Evolutionary conservation across 164 flowering plant species (phyloP).

Genomic region (Pachysandra terminalis): DNA sequence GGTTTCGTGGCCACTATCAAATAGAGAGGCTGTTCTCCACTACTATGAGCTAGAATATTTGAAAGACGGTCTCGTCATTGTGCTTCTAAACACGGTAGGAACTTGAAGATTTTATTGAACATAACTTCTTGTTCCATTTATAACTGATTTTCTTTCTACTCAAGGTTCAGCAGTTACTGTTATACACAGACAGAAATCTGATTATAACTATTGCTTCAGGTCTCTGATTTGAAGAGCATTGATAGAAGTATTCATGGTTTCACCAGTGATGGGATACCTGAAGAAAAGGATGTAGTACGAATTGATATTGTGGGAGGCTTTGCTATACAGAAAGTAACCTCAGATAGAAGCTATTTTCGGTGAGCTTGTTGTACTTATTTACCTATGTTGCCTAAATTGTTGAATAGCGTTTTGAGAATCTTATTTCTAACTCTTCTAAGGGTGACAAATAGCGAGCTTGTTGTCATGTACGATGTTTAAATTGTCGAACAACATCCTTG

Average conservation of each 20-base stretch:
- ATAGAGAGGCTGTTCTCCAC: conserved; percentile 75
- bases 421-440: background rate
- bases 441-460: conserved; percentile 31
- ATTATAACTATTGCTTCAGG: conserved; percentile 23
- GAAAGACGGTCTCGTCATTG: conserved; percentile 66
- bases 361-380: conserved; percentile 24
- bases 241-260: conserved; percentile 54
- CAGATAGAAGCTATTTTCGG: conserved; percentile 78
- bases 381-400: background rate
- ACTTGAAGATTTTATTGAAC: background rate
- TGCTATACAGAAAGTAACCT: conserved; percentile 77
- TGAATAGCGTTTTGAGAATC: background rate
- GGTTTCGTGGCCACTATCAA: conserved; percentile 90
- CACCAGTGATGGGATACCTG: conserved; percentile 62
- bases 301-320: conserved; percentile 82
- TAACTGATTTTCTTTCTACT: conserved; percentile 1
- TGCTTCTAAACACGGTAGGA: conserved; percentile 74
- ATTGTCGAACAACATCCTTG: background rate
- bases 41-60: conserved; percentile 68
- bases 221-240: conserved; percentile 46
- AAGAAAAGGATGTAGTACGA: conserved; percentile 60
- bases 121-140: background rate
- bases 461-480: background rate
- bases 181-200: background rate
- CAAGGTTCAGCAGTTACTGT: background rate